Evolutionary conservation across 2,329 filamentous ascomycete species (phyloP).

Genomic region (Fusarium sp.): DNA sequence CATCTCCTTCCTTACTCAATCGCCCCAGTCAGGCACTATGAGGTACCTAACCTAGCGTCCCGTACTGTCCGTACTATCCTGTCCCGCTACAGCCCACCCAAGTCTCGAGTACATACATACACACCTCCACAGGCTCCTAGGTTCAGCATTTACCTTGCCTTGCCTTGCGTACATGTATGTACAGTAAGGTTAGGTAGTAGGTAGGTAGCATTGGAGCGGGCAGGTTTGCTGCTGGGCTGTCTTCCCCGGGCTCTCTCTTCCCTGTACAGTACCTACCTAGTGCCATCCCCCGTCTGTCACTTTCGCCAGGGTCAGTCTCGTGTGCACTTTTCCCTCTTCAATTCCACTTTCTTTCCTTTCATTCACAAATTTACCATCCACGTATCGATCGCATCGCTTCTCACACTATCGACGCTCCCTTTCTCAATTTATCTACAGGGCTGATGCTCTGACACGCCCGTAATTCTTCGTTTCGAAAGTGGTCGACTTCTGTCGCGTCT

Average conservation of each 20-base stretch:
- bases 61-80: not conserved
- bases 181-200: not conserved
- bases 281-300: conserved; percentile 15
- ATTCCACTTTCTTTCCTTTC: conserved; percentile 30
- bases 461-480: conserved; percentile 3
- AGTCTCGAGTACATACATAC: not conserved
- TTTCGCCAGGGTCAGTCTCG: conserved; percentile 29
- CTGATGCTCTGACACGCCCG: conserved; percentile 38
- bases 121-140: not conserved
- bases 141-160: not conserved
- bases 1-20: not conserved
- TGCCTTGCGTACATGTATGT: not conserved
- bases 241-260: conserved; percentile 22
- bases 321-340: conserved; percentile 37
- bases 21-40: not conserved
- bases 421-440: conserved; percentile 14
- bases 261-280: conserved; percentile 9
- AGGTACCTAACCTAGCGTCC: not conserved
- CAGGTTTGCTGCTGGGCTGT: conserved; percentile 10
- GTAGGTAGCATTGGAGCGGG: not conserved
- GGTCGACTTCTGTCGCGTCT: conserved; percentile 22
- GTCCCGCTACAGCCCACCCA: not conserved
- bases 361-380: conserved; percentile 18
- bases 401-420: not conserved
- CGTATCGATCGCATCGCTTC: conserved; percentile 15